Conservation (phyloP, 441 rosid species). For the Mallotus repandus region DNA sequence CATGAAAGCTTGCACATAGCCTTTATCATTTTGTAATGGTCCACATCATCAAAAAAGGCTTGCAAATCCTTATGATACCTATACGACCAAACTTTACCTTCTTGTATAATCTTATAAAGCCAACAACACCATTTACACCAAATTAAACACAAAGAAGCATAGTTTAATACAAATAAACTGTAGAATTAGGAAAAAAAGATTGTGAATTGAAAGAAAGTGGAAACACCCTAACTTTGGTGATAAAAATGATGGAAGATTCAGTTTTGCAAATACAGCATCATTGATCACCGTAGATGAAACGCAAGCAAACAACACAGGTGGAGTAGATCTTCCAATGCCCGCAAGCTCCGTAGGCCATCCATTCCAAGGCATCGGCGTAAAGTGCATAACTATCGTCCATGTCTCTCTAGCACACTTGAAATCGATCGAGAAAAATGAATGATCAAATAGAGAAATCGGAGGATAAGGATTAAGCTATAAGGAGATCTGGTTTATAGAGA, state of each 20-base stretch:
- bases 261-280: constrained; percentile 96
- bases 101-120: constrained; percentile 89
- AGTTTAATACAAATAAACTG: background rate
- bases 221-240: constrained; percentile 70
- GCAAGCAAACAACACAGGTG: constrained; percentile 91
- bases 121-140: constrained; percentile 34
- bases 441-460: constrained; percentile 6
- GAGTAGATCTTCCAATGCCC: constrained; percentile 94
- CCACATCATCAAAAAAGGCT: constrained; percentile 82
- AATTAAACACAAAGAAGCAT: background rate
- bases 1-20: constrained; percentile 97
- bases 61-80: constrained; percentile 87
- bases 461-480: background rate
- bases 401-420: constrained; percentile 2
- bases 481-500: constrained; percentile 21
- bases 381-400: constrained; percentile 99
- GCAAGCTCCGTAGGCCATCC: constrained; percentile 95
- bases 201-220: background rate
- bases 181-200: background rate
- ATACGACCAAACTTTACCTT: constrained; percentile 64
- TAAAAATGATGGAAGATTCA: constrained; percentile 53
- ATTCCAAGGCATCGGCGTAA: constrained; percentile 84
- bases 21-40: constrained; percentile 92
- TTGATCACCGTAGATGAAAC: constrained; percentile 76
- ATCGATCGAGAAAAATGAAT: background rate